Percentiles rank a stretch among this genome's conserved stretches.
phyloP scores from a whole-genome alignment of 805 yeast genomes.

The Metschnikowia baotianmanensis region DNA sequence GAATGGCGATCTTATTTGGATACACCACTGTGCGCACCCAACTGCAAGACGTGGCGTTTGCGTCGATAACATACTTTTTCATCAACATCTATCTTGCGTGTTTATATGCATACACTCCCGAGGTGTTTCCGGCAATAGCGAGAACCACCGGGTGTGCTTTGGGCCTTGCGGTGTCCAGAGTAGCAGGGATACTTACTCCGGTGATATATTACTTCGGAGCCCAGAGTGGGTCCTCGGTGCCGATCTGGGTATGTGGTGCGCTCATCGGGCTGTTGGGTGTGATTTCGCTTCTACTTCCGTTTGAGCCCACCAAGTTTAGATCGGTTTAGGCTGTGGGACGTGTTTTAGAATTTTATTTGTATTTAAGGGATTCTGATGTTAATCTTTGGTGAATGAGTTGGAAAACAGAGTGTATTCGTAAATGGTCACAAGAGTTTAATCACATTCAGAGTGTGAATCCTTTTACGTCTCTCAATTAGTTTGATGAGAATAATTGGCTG shows the following conservation, averaged over 20 bases:
- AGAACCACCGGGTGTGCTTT: slow-evolving; percentile 38
- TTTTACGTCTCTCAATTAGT: no score
- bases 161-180: slow-evolving; percentile 30
- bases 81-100: slow-evolving; percentile 27
- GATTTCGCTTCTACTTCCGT: slow-evolving; percentile 33
- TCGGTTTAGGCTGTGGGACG: slow-evolving; percentile 24
- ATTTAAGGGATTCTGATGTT: no score
- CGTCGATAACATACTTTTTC: slow-evolving; percentile 20
- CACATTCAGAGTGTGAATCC: no score
- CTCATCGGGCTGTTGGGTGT: slow-evolving; percentile 32
- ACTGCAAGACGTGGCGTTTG: slow-evolving; percentile 20
- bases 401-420: no score
- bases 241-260: slow-evolving; percentile 38
- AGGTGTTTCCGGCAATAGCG: slow-evolving; percentile 34
- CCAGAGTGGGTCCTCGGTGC: slow-evolving; percentile 21
- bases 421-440: no score
- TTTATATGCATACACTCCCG: slow-evolving; percentile 36
- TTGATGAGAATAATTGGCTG: no score
- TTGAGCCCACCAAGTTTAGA: slow-evolving; percentile 32
- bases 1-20: slow-evolving; percentile 24
- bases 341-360: no score
- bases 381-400: no score
- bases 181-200: slow-evolving; percentile 32
- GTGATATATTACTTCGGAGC: slow-evolving; percentile 31
- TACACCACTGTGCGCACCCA: slow-evolving; percentile 21